Evolutionary conservation across 306 rosid species (phyloP).

Genomic region (Carpinus viminea): DNA sequence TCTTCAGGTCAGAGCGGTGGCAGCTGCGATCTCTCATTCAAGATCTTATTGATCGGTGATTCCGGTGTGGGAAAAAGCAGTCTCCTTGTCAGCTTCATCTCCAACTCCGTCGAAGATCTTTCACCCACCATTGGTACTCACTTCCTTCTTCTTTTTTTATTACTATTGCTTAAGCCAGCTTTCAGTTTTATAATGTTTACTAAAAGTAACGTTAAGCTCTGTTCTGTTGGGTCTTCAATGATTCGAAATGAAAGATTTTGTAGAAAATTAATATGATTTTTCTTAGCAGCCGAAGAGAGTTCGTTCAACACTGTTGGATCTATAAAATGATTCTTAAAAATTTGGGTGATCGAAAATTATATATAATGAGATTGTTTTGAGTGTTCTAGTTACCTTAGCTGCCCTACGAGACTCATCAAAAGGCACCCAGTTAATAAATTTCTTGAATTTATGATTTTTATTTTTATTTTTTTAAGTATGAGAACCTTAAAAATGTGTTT

Average conservation of each 20-base stretch:
- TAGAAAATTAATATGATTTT: neutral
- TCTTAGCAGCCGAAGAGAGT: slow-evolving; percentile 16
- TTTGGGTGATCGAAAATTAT: neutral
- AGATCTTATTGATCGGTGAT: slow-evolving; percentile 96
- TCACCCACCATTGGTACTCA: slow-evolving; percentile 85
- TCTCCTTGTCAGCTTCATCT: slow-evolving; percentile 84
- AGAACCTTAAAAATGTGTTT: neutral
- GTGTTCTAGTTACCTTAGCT: neutral
- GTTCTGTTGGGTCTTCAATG: neutral
- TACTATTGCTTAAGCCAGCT: neutral
- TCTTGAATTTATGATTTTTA: neutral
- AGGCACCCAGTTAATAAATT: slow-evolving; percentile 3
- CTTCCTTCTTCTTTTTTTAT: neutral
- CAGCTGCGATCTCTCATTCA: slow-evolving; percentile 85
- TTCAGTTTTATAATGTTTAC: neutral
- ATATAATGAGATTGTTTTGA: neutral
- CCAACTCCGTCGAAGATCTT: slow-evolving; percentile 53
- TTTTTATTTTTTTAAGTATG: neutral
- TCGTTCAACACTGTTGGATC: slow-evolving; percentile 31
- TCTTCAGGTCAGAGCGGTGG: slow-evolving; percentile 71
- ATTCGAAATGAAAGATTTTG: neutral
- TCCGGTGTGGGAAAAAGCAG: slow-evolving; percentile 97
- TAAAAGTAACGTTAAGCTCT: neutral
- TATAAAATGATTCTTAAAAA: slow-evolving; percentile 9
- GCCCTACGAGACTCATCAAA: neutral